Evolutionary conservation across 306 rosid species (phyloP).

Genomic region (Prunus campanulata): DNA sequence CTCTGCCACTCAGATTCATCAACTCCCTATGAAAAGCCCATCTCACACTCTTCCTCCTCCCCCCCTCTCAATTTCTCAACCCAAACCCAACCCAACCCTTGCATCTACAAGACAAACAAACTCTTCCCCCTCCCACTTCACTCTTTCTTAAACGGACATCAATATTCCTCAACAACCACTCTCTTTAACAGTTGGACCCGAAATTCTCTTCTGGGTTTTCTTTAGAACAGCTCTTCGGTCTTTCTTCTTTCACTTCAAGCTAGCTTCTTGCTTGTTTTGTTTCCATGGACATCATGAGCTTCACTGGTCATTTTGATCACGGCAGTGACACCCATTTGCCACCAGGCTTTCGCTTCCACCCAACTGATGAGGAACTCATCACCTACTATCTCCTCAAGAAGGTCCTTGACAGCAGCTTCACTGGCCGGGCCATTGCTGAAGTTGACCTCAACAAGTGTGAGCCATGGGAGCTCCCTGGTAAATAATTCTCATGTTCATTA

Average conservation of each 20-base stretch:
- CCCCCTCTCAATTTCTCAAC: not conserved
- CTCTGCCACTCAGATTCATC: constrained; percentile 52
- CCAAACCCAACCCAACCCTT: not conserved
- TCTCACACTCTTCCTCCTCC: constrained; percentile 22
- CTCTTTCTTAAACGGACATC: not conserved
- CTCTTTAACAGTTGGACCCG: not conserved
- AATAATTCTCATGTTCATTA: not conserved
- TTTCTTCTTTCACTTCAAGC: not conserved
- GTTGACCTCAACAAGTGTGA: constrained; percentile 98
- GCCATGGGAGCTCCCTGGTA: constrained; percentile 98
- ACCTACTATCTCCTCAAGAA: constrained; percentile 87
- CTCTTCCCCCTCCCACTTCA: not conserved
- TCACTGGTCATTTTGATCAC: constrained; percentile 2
- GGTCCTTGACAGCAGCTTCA: constrained; percentile 67
- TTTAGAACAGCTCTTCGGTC: too few relatives aligned
- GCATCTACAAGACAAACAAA: constrained; percentile 4
- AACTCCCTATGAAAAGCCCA: constrained; percentile 48
- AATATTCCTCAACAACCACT: not conserved
- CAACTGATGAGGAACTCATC: constrained; percentile 92
- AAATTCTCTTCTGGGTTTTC: not conserved
- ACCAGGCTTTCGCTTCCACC: constrained; percentile 96
- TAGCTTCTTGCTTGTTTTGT: not conserved
- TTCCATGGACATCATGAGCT: not conserved
- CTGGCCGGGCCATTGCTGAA: constrained; percentile 85
- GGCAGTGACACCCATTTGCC: constrained; percentile 50